These are phyloP conservation scores for Apophysomyces variabilis DNA, from an alignment of 371 early-diverging fungal species.

Conservation along the genomic window DNA sequence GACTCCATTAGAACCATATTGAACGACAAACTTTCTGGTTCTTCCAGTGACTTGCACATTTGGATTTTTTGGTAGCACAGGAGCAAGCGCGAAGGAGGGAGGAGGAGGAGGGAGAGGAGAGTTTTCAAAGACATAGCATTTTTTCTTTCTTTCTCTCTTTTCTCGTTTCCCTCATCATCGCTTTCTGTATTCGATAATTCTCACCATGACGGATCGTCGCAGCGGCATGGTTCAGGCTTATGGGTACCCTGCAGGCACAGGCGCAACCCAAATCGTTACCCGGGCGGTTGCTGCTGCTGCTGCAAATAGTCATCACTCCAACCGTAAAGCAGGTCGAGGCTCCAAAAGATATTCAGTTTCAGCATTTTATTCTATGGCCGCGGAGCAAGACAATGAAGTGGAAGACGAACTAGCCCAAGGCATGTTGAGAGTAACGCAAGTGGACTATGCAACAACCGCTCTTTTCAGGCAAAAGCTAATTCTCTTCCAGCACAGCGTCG, in stretches of 20 bases:
- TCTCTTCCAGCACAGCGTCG: slow-evolving; percentile 73
- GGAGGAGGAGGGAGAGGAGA: neutral
- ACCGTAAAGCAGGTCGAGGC: slow-evolving; percentile 37
- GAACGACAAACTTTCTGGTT: neutral
- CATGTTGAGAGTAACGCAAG: slow-evolving; percentile 14
- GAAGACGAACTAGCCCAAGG: slow-evolving; percentile 90
- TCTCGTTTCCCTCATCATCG: neutral
- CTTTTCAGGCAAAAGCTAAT: neutral
- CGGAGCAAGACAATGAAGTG: slow-evolving; percentile 94
- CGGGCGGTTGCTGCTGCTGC: slow-evolving; percentile 56
- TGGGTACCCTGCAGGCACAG: slow-evolving; percentile 40
- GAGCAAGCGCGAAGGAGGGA: slow-evolving; percentile 9
- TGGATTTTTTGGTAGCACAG: slow-evolving; percentile 9
- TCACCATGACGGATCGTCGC: slow-evolving; percentile 42
- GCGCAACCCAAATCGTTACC: slow-evolving; percentile 36
- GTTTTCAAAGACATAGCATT: neutral
- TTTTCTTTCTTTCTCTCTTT: slow-evolving; percentile 1
- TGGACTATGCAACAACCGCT: neutral
- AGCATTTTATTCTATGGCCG: slow-evolving; percentile 93
- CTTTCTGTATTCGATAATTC: neutral
- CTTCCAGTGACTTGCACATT: slow-evolving; percentile 7
- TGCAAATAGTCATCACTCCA: slow-evolving; percentile 42
- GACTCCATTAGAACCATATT: neutral
- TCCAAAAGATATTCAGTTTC: slow-evolving; percentile 84
- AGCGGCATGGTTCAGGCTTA: slow-evolving; percentile 51